phyloP scores from a whole-genome alignment of 805 yeast species.

The Candida xyloterini region DNA sequence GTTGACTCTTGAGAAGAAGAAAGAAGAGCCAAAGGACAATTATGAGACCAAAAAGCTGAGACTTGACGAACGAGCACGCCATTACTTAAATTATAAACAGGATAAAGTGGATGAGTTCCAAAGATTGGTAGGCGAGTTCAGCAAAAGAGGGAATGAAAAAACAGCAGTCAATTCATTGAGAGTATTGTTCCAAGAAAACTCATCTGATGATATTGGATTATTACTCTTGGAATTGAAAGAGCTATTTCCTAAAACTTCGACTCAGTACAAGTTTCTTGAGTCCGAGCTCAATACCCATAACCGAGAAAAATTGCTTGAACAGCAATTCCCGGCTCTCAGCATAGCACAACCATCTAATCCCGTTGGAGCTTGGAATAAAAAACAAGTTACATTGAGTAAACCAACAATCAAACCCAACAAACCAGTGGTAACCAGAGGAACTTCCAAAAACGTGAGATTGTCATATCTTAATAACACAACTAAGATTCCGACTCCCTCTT shows the following conservation, averaged over 20 bases:
- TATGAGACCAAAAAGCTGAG: conserved; percentile 53
- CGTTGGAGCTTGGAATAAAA: conserved; percentile 7
- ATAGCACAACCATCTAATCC: conserved; percentile 5
- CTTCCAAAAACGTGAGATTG: conserved; percentile 13
- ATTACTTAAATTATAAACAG: conserved; percentile 59
- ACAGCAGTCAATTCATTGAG: conserved; percentile 51
- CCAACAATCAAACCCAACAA: conserved; percentile 1
- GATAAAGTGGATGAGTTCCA: conserved; percentile 47
- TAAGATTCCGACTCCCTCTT: conserved; percentile 2
- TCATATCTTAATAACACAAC: conserved; percentile 12
- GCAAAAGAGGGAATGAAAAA: conserved; percentile 43
- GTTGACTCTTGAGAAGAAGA: conserved; percentile 13
- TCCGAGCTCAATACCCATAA: conserved; percentile 27
- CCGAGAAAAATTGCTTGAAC: conserved; percentile 27
- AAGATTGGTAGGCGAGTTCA: conserved; percentile 46
- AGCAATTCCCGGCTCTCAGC: conserved; percentile 48
- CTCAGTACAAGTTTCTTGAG: conserved; percentile 40
- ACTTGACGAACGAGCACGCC: conserved; percentile 81
- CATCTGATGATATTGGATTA: conserved; percentile 50
- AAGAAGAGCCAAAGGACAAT: conserved; percentile 34
- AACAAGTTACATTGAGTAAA: not conserved
- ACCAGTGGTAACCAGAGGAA: conserved; percentile 11
- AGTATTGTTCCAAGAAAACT: conserved; percentile 40
- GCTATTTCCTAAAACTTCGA: conserved; percentile 46
- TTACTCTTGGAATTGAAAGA: conserved; percentile 61